Evolutionary conservation across 345 rosid species (phyloP).

Genomic region (Populus pruinosa): DNA sequence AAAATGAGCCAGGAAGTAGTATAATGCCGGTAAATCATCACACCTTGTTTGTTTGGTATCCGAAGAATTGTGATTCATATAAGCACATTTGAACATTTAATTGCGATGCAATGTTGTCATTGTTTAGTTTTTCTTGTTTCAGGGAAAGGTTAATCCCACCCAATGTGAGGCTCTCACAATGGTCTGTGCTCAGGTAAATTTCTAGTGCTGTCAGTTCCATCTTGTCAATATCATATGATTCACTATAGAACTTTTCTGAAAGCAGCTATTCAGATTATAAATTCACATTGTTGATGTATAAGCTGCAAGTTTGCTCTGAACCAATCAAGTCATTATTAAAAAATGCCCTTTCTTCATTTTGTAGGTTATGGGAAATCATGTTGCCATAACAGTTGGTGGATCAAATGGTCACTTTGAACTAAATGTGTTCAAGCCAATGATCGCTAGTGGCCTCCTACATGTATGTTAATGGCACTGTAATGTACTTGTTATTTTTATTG

Average conservation of each 20-base stretch:
- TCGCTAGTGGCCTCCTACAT: slow-evolving; percentile 81
- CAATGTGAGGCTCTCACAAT: slow-evolving; percentile 97
- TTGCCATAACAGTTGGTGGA: slow-evolving; percentile 85
- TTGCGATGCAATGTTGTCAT: slow-evolving; percentile 5
- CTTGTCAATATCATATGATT: slow-evolving; percentile 14
- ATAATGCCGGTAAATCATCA: slow-evolving; percentile 78
- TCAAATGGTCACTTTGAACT: slow-evolving; percentile 94
- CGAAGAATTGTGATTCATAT: neutral
- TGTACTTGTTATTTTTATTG: neutral
- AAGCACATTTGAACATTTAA: slow-evolving; percentile 10
- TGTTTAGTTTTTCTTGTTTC: slow-evolving; percentile 29
- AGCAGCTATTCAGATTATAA: neutral
- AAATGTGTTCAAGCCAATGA: slow-evolving; percentile 96
- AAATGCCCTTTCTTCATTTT: slow-evolving; percentile 8
- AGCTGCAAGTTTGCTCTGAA: neutral
- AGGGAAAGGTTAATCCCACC: slow-evolving; percentile 98
- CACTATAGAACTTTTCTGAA: neutral
- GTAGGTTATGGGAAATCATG: slow-evolving; percentile 96
- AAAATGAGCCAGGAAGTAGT: slow-evolving; percentile 99
- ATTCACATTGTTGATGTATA: neutral
- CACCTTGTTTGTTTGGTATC: neutral
- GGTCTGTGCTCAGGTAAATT: slow-evolving; percentile 93
- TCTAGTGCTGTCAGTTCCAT: slow-evolving; percentile 7
- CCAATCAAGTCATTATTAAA: neutral
- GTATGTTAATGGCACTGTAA: slow-evolving; percentile 31